These are phyloP conservation scores for Mycena belliarum DNA, from an alignment of 768 basidiomycete species.

Conservation along the genomic window DNA sequence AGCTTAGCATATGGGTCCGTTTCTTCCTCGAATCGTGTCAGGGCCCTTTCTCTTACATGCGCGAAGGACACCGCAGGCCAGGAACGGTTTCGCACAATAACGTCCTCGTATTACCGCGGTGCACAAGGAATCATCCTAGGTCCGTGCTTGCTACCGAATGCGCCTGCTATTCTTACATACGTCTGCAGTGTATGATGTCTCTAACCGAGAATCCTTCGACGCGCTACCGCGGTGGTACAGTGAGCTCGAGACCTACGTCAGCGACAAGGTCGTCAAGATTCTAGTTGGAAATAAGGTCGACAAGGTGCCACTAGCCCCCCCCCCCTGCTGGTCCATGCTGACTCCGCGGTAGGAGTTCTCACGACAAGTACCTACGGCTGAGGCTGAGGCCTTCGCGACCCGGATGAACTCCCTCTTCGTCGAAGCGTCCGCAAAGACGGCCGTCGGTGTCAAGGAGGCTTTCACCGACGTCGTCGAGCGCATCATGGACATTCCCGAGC, in stretches of 20 bases:
- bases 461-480: constrained; percentile 73
- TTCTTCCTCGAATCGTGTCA: neutral
- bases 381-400: constrained; percentile 78
- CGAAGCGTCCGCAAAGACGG: constrained; percentile 92
- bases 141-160: constrained; percentile 37
- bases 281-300: constrained; percentile 95
- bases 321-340: no score
- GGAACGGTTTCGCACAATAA: constrained; percentile 94
- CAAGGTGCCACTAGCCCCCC: constrained; percentile 52
- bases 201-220: constrained; percentile 90
- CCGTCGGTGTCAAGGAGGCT: constrained; percentile 76
- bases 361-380: constrained; percentile 77
- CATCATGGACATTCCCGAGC: constrained; percentile 81
- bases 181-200: constrained; percentile 88
- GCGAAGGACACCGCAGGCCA: constrained; percentile 93
- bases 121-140: constrained; percentile 83
- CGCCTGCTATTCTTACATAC: constrained; percentile 7
- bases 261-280: constrained; percentile 85
- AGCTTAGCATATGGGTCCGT: constrained; percentile 95
- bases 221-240: constrained; percentile 91
- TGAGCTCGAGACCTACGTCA: constrained; percentile 93
- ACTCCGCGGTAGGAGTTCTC: constrained; percentile 77
- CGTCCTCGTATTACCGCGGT: constrained; percentile 91
- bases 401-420: constrained; percentile 86
- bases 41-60: neutral